phyloP scores from a whole-genome alignment of 2,329 filamentous ascomycete species.

The Spiromastix sp. region DNA sequence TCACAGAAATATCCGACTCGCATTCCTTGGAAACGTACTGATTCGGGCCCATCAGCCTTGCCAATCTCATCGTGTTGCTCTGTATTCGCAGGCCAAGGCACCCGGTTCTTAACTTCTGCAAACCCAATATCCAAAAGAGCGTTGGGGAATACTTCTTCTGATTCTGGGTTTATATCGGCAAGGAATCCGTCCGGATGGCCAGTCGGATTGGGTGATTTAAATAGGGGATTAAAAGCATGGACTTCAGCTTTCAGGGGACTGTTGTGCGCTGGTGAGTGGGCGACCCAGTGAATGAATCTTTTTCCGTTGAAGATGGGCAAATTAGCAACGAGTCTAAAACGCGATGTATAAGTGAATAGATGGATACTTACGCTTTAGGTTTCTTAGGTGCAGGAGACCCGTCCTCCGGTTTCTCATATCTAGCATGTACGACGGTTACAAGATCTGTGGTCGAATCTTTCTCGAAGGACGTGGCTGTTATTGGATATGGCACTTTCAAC shows the following conservation, averaged over 20 bases:
- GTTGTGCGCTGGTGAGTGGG: conserved; percentile 52
- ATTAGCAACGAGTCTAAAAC: not conserved
- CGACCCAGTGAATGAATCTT: conserved; percentile 68
- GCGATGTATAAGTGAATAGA: not conserved
- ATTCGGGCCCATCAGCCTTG: conserved; percentile 48
- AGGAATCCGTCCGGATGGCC: conserved; percentile 70
- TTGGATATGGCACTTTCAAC: conserved; percentile 58
- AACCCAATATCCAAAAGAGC: conserved; percentile 79
- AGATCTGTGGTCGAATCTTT: conserved; percentile 55
- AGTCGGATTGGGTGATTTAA: conserved; percentile 76
- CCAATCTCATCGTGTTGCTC: conserved; percentile 48
- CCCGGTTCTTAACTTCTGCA: conserved; percentile 59
- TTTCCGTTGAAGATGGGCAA: too few species aligned
- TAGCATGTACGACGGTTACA: conserved; percentile 56
- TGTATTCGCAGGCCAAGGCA: conserved; percentile 72
- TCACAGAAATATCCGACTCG: conserved; percentile 73
- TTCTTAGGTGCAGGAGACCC: conserved; percentile 51
- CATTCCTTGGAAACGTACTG: conserved; percentile 83
- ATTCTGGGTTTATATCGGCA: conserved; percentile 73
- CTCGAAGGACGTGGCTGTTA: conserved; percentile 57
- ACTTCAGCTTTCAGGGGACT: conserved; percentile 57
- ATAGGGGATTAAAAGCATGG: conserved; percentile 70
- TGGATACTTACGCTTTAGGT: conserved; percentile 54
- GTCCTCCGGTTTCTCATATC: conserved; percentile 56
- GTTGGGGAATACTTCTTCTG: conserved; percentile 65